These are phyloP conservation scores for Coleophoma crateriformis DNA, from an alignment of 2,329 filamentous ascomycete genomes.

Conservation along the genomic window DNA sequence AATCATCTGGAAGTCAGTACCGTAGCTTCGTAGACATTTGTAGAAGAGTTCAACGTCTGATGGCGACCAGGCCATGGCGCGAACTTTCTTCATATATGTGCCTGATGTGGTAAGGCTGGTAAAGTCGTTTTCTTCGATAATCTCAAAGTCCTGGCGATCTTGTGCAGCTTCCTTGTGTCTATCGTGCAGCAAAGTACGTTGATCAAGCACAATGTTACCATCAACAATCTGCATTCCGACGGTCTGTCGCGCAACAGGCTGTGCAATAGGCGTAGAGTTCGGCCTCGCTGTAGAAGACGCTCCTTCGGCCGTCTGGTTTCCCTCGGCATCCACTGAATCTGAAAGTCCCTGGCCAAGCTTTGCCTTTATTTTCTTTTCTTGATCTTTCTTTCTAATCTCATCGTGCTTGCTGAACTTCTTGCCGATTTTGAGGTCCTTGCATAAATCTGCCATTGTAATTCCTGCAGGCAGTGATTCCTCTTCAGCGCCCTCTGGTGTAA, in stretches of 20 bases:
- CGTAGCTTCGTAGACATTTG: constrained; percentile 67
- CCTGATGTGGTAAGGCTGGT: constrained; percentile 64
- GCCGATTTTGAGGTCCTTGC: constrained; percentile 63
- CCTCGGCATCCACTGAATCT: constrained; percentile 9
- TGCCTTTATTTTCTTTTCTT: constrained; percentile 30
- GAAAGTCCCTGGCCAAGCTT: constrained; percentile 24
- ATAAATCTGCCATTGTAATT: constrained; percentile 69
- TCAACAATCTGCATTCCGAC: constrained; percentile 56
- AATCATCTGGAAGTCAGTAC: constrained; percentile 80
- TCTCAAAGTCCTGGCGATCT: constrained; percentile 44
- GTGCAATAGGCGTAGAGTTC: background rate
- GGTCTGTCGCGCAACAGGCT: background rate
- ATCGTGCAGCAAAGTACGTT: constrained; percentile 62
- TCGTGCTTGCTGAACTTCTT: constrained; percentile 71
- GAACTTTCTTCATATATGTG: constrained; percentile 61
- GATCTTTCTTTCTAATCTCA: constrained; percentile 64
- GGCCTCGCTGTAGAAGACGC: background rate
- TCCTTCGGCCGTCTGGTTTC: background rate
- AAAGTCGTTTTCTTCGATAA: constrained; percentile 74
- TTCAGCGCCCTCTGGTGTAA: constrained; percentile 60
- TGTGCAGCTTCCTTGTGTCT: constrained; percentile 54
- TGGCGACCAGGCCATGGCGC: constrained; percentile 64
- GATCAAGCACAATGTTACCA: constrained; percentile 67
- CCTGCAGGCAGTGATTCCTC: constrained; percentile 52
- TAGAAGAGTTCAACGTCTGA: constrained; percentile 72